These are phyloP conservation scores for Lecanicillium sp. DNA, from an alignment of 2,329 filamentous ascomycete genomes.

Conservation along the genomic window DNA sequence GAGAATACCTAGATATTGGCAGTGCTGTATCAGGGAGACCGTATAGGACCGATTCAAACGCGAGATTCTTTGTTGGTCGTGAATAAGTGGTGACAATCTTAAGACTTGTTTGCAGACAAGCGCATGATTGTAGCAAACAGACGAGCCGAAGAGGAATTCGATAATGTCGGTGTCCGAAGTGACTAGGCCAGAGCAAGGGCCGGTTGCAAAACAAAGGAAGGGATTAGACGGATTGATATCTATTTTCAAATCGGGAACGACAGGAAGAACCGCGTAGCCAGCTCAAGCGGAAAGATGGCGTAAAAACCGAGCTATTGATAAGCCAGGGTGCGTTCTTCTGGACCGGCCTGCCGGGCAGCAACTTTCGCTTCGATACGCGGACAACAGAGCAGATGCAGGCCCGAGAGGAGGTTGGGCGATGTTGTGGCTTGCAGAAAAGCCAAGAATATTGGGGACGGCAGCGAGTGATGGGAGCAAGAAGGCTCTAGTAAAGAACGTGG, in stretches of 20 bases:
- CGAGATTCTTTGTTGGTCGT: too few relatives aligned
- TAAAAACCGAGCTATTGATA: slow-evolving; percentile 1
- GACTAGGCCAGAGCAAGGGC: too few relatives aligned
- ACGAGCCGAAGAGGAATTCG: too few relatives aligned
- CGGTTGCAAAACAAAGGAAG: too few relatives aligned
- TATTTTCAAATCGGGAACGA: slow-evolving; percentile 5
- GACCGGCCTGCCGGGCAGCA: slow-evolving; percentile 6
- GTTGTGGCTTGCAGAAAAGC: slow-evolving; percentile 8
- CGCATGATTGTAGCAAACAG: too few relatives aligned
- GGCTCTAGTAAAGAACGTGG: not conserved
- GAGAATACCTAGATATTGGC: too few relatives aligned
- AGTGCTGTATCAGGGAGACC: too few relatives aligned
- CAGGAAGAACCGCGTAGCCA: slow-evolving; percentile 4
- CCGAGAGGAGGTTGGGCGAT: not conserved
- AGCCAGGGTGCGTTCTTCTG: slow-evolving; percentile 7
- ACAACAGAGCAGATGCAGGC: slow-evolving; percentile 2
- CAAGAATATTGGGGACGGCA: slow-evolving; percentile 2
- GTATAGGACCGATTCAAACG: too few relatives aligned
- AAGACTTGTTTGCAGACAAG: too few relatives aligned
- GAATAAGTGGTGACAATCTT: too few relatives aligned
- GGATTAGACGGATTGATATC: slow-evolving; percentile 3
- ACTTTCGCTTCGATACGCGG: not conserved
- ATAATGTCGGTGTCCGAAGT: too few relatives aligned
- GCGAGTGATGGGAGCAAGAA: slow-evolving; percentile 2
- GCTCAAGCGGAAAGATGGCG: slow-evolving; percentile 2